Evolutionary conservation across 306 rosid species (phyloP).

Genomic region (Castanospermum australe): DNA sequence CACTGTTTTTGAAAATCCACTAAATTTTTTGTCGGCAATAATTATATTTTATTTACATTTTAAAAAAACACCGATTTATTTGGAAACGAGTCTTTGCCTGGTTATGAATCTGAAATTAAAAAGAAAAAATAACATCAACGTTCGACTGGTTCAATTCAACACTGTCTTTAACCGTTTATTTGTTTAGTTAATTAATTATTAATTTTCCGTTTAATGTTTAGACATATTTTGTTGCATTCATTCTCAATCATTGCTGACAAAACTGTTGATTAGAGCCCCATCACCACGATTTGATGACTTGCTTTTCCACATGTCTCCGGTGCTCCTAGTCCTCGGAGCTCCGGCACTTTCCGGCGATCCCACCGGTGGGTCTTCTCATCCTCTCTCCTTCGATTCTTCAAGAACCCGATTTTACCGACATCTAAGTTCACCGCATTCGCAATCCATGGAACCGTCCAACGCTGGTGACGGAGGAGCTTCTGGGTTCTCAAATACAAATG

Average conservation of each 20-base stretch:
- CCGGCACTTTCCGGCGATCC: slow-evolving; percentile 15
- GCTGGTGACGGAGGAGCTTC: slow-evolving; percentile 29
- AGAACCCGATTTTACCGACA: slow-evolving; percentile 8
- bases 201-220: neutral
- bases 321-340: slow-evolving; percentile 36
- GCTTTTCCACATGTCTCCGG: slow-evolving; percentile 44
- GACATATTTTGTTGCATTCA: neutral
- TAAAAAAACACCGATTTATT: too few relatives aligned
- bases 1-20: too few relatives aligned
- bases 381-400: slow-evolving; percentile 4
- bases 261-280: neutral
- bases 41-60: too few relatives aligned
- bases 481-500: slow-evolving; percentile 34
- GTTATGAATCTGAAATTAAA: too few relatives aligned
- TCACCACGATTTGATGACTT: slow-evolving; percentile 5
- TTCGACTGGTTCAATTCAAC: too few relatives aligned
- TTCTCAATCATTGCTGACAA: neutral
- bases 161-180: too few relatives aligned
- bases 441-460: slow-evolving; percentile 57
- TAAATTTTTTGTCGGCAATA: too few relatives aligned
- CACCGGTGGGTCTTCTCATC: slow-evolving; percentile 34
- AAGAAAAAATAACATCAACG: too few relatives aligned
- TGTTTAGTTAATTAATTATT: neutral
- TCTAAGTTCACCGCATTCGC: neutral
- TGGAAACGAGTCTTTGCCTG: too few relatives aligned